Percentiles rank a stretch among this genome's conserved stretches.
phyloP scores from a whole-genome alignment of 2,329 filamentous ascomycete genomes.

The Monosporascus sp. region DNA sequence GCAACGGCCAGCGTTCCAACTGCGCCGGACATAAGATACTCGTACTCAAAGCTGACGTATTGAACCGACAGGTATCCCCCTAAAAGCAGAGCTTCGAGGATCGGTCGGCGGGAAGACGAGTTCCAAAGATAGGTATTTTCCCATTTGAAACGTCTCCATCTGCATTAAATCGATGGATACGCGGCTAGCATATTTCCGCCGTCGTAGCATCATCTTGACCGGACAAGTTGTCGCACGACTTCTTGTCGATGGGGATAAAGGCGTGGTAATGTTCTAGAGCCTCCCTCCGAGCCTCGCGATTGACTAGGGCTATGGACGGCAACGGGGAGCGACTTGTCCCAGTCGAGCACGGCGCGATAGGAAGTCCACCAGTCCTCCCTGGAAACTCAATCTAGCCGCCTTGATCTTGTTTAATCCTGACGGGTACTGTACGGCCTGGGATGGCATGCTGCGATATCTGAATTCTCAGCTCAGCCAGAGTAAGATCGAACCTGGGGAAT shows the following conservation, averaged over 20 bases:
- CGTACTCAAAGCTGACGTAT: conserved; percentile 6
- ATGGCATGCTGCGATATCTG: conserved; percentile 6
- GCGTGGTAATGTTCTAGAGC: neutral
- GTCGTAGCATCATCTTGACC: neutral
- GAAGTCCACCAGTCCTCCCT: conserved; percentile 4
- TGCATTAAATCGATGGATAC: conserved; percentile 1
- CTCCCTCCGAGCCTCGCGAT: conserved; percentile 4
- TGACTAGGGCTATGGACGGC: conserved; percentile 1
- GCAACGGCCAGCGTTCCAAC: neutral
- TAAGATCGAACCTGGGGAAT: conserved; percentile 1
- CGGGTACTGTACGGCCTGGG: conserved; percentile 2
- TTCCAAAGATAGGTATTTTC: conserved; percentile 2
- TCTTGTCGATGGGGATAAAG: neutral
- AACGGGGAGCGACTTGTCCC: neutral
- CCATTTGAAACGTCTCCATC: conserved; percentile 4
- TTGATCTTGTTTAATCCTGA: conserved; percentile 4
- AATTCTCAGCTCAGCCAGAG: conserved; percentile 3
- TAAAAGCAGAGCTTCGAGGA: conserved; percentile 2
- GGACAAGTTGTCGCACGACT: neutral
- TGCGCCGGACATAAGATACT: neutral
- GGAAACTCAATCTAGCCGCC: conserved; percentile 4
- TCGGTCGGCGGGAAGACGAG: neutral
- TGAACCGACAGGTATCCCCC: conserved; percentile 2
- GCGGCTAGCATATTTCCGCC: conserved; percentile 1
- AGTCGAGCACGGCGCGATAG: conserved; percentile 2